phyloP scores from a whole-genome alignment of 345 rosid genomes.

The Arabidopsis arenosa region DNA sequence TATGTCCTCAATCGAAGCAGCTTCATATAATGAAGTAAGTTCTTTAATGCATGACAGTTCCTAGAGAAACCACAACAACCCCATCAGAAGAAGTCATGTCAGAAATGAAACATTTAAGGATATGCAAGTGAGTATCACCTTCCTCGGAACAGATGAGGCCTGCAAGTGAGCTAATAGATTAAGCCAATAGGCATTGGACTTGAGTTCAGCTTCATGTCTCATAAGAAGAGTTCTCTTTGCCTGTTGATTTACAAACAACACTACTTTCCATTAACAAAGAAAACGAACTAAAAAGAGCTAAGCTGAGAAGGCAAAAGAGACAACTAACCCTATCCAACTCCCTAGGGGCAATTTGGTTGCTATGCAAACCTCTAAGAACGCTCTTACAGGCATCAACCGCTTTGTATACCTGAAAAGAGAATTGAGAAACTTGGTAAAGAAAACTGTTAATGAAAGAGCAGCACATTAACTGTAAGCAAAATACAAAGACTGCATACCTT shows the following conservation, averaged over 20 bases:
- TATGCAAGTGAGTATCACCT: conserved; percentile 54
- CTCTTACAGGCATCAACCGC: conserved; percentile 99
- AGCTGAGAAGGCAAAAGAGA: conserved; percentile 8
- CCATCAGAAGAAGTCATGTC: conserved; percentile 22
- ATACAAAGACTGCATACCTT: conserved; percentile 71
- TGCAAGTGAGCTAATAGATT: conserved; percentile 96
- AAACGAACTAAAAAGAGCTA: conserved; percentile 7
- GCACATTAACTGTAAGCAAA: conserved; percentile 21
- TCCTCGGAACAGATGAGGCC: conserved; percentile 91
- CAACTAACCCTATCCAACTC: conserved; percentile 95
- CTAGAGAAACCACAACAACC: conserved; percentile 49
- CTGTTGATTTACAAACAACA: conserved; percentile 50
- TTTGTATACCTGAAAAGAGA: conserved; percentile 69
- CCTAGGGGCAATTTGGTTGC: conserved; percentile 80
- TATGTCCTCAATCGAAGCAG: conserved; percentile 86
- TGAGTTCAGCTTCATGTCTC: conserved; percentile 99
- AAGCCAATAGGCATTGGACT: conserved; percentile 99
- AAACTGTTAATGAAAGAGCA: conserved; percentile 14
- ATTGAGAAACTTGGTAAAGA: conserved; percentile 38
- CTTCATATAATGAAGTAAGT: conserved; percentile 81
- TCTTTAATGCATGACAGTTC: conserved; percentile 92
- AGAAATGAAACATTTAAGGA: not conserved
- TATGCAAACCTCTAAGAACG: conserved; percentile 89
- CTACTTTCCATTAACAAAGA: not conserved
- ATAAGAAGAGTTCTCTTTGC: conserved; percentile 94